Evolutionary conservation across 2,329 filamentous ascomycete genomes (phyloP).

Genomic region (Keithomyces neogunnii): DNA sequence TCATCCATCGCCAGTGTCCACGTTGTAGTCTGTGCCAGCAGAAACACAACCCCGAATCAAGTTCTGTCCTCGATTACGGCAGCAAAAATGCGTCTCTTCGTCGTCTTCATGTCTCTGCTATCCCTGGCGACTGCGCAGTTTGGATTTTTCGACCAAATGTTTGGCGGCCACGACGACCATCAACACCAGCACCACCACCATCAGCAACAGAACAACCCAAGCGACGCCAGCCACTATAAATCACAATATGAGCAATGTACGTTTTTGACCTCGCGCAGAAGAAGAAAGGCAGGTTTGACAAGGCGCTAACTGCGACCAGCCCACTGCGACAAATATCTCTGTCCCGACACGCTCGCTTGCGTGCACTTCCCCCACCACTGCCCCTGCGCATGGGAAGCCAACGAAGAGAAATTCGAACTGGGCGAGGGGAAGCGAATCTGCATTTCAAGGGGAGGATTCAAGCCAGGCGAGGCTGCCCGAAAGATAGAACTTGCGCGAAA

Average conservation of each 20-base stretch:
- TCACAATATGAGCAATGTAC: slow-evolving; percentile 59
- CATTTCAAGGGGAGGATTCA: slow-evolving; percentile 67
- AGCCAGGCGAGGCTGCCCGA: slow-evolving; percentile 58
- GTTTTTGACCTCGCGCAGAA: slow-evolving; percentile 9
- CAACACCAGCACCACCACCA: slow-evolving; percentile 35
- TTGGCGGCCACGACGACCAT: slow-evolving; percentile 49
- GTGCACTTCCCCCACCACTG: slow-evolving; percentile 97
- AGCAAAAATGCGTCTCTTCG: slow-evolving; percentile 21
- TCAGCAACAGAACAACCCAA: slow-evolving; percentile 64
- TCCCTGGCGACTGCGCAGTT: slow-evolving; percentile 69
- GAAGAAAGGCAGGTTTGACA: neutral
- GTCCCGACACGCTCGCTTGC: slow-evolving; percentile 87
- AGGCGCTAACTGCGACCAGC: slow-evolving; percentile 36
- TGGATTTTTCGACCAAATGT: slow-evolving; percentile 97
- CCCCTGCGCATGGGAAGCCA: slow-evolving; percentile 72
- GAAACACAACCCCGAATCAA: neutral
- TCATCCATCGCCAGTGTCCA: slow-evolving; percentile 6
- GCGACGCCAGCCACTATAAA: slow-evolving; percentile 75
- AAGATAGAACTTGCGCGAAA: slow-evolving; percentile 77
- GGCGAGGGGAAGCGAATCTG: slow-evolving; percentile 67
- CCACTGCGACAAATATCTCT: slow-evolving; percentile 89
- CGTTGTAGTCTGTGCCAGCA: neutral
- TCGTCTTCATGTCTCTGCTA: slow-evolving; percentile 50
- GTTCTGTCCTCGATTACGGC: neutral
- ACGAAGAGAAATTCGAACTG: slow-evolving; percentile 71